Evolutionary conservation across 176 grass and related monocot genomes (phyloP).

Genomic region (Triticum aestivum): DNA sequence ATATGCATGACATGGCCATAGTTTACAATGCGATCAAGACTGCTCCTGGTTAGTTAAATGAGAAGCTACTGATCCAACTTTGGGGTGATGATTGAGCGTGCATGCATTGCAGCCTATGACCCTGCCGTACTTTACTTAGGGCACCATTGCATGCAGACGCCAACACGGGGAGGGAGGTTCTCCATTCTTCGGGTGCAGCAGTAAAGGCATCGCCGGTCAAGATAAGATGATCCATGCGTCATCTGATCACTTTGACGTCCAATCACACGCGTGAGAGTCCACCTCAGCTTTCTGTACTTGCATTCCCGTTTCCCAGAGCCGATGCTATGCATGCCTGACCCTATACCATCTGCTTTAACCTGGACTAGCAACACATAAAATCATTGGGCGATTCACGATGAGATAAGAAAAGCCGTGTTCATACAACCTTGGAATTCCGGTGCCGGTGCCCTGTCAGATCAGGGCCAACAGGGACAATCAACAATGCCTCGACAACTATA

Average conservation of each 20-base stretch:
- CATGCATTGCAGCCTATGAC: background rate
- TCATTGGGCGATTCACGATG: background rate
- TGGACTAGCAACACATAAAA: background rate
- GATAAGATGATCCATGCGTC: conserved; percentile 26
- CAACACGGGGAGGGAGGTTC: background rate
- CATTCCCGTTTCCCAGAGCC: background rate
- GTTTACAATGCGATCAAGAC: background rate
- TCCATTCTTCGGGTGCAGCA: background rate
- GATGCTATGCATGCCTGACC: background rate
- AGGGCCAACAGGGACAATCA: background rate
- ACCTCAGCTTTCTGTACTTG: conserved; percentile 1
- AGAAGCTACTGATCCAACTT: conserved; percentile 7
- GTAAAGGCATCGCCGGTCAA: conserved; percentile 27
- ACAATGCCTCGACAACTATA: conserved; percentile 18
- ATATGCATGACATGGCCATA: background rate
- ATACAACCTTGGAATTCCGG: conserved; percentile 13
- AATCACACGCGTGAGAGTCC: conserved; percentile 21
- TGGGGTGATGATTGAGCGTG: background rate
- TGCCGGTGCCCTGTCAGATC: conserved; percentile 9
- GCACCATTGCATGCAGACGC: background rate
- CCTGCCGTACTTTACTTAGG: conserved; percentile 17
- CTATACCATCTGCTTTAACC: background rate
- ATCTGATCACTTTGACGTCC: conserved; percentile 10
- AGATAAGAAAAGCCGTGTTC: background rate
- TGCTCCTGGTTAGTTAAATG: background rate